Conservation (phyloP, 1,284 basidiomycete genomes). For the Coriolopsis trogii region DNA sequence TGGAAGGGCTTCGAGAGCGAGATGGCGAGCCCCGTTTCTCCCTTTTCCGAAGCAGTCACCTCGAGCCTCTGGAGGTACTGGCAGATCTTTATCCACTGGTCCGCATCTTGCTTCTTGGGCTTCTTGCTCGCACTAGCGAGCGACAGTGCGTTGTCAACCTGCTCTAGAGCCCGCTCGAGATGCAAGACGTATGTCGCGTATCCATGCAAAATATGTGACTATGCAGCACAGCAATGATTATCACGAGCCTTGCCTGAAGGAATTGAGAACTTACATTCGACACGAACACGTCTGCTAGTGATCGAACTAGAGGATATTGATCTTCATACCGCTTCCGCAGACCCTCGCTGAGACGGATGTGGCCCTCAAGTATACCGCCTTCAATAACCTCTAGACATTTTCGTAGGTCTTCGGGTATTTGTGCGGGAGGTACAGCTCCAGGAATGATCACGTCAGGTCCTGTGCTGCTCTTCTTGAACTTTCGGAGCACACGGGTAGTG, state of each 20-base stretch:
- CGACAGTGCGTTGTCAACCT: conserved; percentile 81
- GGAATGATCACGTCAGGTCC: conserved; percentile 47
- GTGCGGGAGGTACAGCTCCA: conserved; percentile 66
- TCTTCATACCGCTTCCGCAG: conserved; percentile 89
- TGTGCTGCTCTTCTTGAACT: conserved; percentile 65
- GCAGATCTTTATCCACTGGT: conserved; percentile 77
- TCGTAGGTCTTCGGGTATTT: conserved; percentile 84
- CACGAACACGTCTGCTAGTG: conserved; percentile 91
- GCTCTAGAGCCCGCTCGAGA: conserved; percentile 85
- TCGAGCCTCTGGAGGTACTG: conserved; percentile 77
- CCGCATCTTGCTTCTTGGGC: conserved; percentile 77
- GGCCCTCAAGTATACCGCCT: conserved; percentile 83
- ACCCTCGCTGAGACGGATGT: conserved; percentile 80
- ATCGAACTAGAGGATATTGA: conserved; percentile 89
- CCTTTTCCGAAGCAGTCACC: conserved; percentile 78
- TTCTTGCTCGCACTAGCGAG: conserved; percentile 66
- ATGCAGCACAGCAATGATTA: conserved; percentile 7
- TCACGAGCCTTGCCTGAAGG: neutral
- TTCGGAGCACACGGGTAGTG: conserved; percentile 59
- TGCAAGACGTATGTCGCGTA: conserved; percentile 93
- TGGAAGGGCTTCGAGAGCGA: conserved; percentile 97
- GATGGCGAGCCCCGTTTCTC: conserved; percentile 92
- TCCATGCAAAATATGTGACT: conserved; percentile 91
- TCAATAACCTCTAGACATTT: conserved; percentile 86
- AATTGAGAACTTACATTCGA: conserved; percentile 70